A percentile compares a stretch with the other conserved stretches of the same genome.
Evolutionary conservation across 2,329 filamentous ascomycete genomes (phyloP).

Genomic region (Aspergillus neoniger): DNA sequence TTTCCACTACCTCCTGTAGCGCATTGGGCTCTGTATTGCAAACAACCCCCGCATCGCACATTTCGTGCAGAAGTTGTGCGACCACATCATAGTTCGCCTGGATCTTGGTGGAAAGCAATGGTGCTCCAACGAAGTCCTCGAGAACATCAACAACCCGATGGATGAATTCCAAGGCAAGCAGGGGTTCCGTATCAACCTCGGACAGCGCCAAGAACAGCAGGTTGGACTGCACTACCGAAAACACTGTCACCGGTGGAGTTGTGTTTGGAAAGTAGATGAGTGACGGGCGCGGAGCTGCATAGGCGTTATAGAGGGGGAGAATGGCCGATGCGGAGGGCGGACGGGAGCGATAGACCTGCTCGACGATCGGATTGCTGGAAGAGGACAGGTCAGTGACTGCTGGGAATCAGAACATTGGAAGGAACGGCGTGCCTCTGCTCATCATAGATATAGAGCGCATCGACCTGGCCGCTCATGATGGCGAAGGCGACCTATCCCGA

Average conservation of each 20-base stretch:
- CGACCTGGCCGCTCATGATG: conserved; percentile 82
- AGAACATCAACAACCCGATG: conserved; percentile 90
- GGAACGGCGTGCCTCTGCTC: conserved; percentile 73
- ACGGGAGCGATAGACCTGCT: conserved; percentile 82
- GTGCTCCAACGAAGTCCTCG: conserved; percentile 90
- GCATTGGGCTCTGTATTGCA: conserved; percentile 92
- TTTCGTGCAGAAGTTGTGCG: conserved; percentile 87
- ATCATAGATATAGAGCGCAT: conserved; percentile 96
- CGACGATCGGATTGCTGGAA: conserved; percentile 78
- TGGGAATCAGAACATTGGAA: neutral
- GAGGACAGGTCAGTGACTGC: conserved; percentile 21
- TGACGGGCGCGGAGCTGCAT: conserved; percentile 78
- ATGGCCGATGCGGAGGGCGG: conserved; percentile 75
- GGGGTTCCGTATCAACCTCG: conserved; percentile 83
- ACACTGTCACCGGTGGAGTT: conserved; percentile 82
- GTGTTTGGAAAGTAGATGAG: conserved; percentile 81
- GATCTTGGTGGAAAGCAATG: conserved; percentile 81
- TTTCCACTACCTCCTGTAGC: conserved; percentile 85
- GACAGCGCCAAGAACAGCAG: conserved; percentile 82
- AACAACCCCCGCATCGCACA: conserved; percentile 92
- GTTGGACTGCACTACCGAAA: conserved; percentile 83
- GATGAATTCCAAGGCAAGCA: conserved; percentile 89
- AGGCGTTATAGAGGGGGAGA: conserved; percentile 82
- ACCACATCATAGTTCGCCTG: conserved; percentile 91
- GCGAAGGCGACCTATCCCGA: conserved; percentile 25